Conservation (phyloP, 2,329 filamentous ascomycete genomes). For the Chaetoscypha palmicola region DNA sequence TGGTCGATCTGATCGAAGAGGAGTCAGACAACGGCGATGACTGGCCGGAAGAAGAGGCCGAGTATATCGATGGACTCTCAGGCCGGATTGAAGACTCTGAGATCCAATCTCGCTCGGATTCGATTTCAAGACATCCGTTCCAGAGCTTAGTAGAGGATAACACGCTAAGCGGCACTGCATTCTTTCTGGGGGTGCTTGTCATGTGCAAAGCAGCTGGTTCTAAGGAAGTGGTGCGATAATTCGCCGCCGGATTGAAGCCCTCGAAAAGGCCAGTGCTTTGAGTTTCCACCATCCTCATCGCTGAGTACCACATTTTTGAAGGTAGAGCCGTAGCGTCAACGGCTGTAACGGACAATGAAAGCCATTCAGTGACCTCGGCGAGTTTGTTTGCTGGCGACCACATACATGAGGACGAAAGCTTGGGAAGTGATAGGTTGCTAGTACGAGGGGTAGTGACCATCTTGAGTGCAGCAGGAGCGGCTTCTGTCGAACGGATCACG, state of each 20-base stretch:
- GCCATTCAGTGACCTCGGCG: constrained; percentile 12
- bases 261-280: too few relatives aligned
- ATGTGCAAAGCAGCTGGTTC: constrained; percentile 24
- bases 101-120: constrained; percentile 28
- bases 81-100: constrained; percentile 29
- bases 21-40: constrained; percentile 28
- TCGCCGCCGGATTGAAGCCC: too few relatives aligned
- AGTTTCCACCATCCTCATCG: neutral
- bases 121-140: constrained; percentile 12
- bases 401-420: constrained; percentile 17
- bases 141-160: constrained; percentile 26
- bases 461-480: constrained; percentile 17
- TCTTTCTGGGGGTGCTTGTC: constrained; percentile 18
- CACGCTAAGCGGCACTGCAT: constrained; percentile 5
- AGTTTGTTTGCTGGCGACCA: constrained; percentile 13
- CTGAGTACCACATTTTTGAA: constrained; percentile 16
- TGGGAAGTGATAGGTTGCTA: constrained; percentile 5
- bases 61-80: constrained; percentile 26
- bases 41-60: constrained; percentile 24
- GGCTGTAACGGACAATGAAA: constrained; percentile 2
- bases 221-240: constrained; percentile 18
- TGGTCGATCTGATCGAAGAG: constrained; percentile 28
- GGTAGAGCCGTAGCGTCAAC: neutral
- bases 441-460: constrained; percentile 16
- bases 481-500: constrained; percentile 17